Evolutionary conservation across 2,329 filamentous ascomycete genomes (phyloP), one percentile per base, ranked within the genome.

Genomic region (Aspergillus transmontanensis): DNA sequence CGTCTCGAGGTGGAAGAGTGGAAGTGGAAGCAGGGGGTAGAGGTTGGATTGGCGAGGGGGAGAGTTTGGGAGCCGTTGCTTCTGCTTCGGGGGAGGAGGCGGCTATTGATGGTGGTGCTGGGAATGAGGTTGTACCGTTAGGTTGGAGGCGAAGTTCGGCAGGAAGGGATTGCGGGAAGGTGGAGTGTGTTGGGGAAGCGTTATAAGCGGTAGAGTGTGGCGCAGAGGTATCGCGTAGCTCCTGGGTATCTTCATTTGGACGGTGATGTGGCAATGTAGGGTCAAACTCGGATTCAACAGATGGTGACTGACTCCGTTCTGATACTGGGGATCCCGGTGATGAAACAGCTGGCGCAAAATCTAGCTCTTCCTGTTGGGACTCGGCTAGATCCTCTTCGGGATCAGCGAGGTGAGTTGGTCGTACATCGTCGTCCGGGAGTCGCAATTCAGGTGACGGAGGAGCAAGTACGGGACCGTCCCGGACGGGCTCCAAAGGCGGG

Each of bases 221-320:
- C 53, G 11, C 28, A 39, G 43, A 30, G 26, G 14, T 16, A 32
- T 21, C 23, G 7, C 16, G 26, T 30, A 50, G 28, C 32, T 60
- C 32, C 19, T 46, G 26, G 26, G 26, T 32, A n/a, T 72, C 68
- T 48, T 75, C 73, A 62, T 81, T 74, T 5, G 81, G 82, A 51
- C 81, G 78, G 67, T 80, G 75, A 57, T 83, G 81, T 23, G 81
- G 81, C 5, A 83, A 75, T 9, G 80, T 83, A 30, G 81, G 79
- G 64, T 83, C 80, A 57, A 71, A 71, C 36, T 68, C 59, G 6
- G 39, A 55, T 9, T 56, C 57, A 10, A 62, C 55, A 30, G 60
- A 41, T 23, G 62, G 46, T 43, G 66, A 30, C 9, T 32, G 51
- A n/a, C 54, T 50, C n/a, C 65, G 62, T 54, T 66, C 60, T 57